These are phyloP conservation scores for Avena eriantha DNA, from an alignment of 176 grass and related monocot genomes.

Conservation along the genomic window DNA sequence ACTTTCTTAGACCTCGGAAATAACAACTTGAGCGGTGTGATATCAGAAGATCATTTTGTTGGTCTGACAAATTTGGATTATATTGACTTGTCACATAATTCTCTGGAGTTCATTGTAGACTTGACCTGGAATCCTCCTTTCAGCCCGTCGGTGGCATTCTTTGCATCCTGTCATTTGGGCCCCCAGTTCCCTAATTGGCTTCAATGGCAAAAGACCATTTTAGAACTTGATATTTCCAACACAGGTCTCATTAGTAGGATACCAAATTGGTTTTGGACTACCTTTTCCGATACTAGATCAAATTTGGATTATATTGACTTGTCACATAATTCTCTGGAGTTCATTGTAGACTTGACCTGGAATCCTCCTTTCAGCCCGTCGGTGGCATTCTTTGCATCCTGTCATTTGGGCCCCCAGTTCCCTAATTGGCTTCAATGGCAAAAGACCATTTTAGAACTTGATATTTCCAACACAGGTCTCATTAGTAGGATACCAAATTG, in stretches of 20 bases:
- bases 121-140: conserved; percentile 38
- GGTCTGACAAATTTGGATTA: conserved; percentile 1
- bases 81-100: conserved; percentile 10
- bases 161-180: not conserved
- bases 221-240: conserved; percentile 1
- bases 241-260: not conserved
- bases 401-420: not conserved
- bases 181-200: not conserved
- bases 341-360: conserved; percentile 23
- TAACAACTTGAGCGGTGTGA: conserved; percentile 20
- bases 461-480: conserved; percentile 24
- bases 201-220: not conserved
- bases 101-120: not conserved
- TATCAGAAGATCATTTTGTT: conserved; percentile 33
- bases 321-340: not conserved
- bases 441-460: not conserved
- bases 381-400: not conserved
- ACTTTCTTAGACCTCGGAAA: not conserved
- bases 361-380: conserved; percentile 26
- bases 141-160: not conserved
- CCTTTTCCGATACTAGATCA: not conserved
- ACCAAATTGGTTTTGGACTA: conserved; percentile 49
- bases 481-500: conserved; percentile 21
- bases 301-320: conserved; percentile 11
- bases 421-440: not conserved